Evolutionary conservation across 2,329 filamentous ascomycete genomes (phyloP), one percentile per base, ranked within the genome.

Genomic region (Hymenoscyphus scutula): DNA sequence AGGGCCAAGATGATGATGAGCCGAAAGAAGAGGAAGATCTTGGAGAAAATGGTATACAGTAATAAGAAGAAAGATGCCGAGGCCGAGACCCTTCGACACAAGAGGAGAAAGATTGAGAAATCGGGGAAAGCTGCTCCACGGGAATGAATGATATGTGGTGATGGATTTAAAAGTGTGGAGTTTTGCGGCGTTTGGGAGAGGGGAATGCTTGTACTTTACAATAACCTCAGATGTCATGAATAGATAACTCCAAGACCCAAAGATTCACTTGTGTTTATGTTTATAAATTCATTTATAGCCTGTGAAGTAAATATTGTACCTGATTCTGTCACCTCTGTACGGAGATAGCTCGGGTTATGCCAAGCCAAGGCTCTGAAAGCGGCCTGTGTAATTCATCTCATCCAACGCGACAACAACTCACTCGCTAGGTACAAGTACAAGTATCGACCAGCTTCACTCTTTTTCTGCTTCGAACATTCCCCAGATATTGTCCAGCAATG

Each of bases 1-100:
- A 84, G 94, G 66, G 89, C 91, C 76, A 97, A 97, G 86, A 95
- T 96, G 80, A 99, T 99, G 95, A 88, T 98, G 82, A 91, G 90
- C 77, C 91, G 96, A 77, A 95, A 96, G 85, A 99, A 98, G 87
- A 84, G 95, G 73, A 97, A 97, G 87, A 81, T 97, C 73, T 89
- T 94, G 69, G 95, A 98, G 82, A 95, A 97, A 81, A 99, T 99
- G 91, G 84, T 92, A 74, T 96, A 96, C 78, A 92, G 88, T 66
- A 97, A 97, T 78, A 93, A 89, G 79, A 93, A 95, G 84, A 91
- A 92, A 82, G 94, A 94, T 69, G 89, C 87, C 29, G 92, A 97
- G 80, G 91, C 94, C 56, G 89, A 94, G 80, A 90, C 89, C 79
- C 79, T 99, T 75, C 85, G 93, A 70, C 84, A 83, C 62, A 99